Percentiles rank a stretch among this genome's conserved stretches.
phyloP scores from a whole-genome alignment of 2,329 filamentous ascomycete genomes.

The Tolypocladium inflatum region DNA sequence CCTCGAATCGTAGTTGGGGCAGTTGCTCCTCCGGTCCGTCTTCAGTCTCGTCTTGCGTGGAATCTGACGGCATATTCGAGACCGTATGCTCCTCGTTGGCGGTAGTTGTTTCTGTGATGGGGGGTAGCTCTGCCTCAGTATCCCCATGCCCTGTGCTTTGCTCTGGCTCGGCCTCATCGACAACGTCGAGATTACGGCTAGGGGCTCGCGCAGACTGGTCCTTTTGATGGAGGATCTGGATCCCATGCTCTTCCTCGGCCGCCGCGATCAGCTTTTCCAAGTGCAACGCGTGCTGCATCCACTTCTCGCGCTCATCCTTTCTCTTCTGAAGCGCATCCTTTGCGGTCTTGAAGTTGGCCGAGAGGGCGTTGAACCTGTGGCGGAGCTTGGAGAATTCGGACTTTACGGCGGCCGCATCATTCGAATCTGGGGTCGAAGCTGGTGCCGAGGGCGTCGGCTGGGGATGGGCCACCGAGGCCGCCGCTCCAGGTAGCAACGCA shows the following conservation, averaged over 20 bases:
- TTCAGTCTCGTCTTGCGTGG: slow-evolving; percentile 17
- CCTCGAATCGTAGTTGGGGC: slow-evolving; percentile 9
- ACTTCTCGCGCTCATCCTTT: slow-evolving; percentile 31
- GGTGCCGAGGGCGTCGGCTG: not conserved
- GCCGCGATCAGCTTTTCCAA: slow-evolving; percentile 32
- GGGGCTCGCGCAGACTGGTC: not conserved
- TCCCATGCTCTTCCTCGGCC: slow-evolving; percentile 28
- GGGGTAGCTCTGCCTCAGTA: not conserved
- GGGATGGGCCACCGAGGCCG: not conserved
- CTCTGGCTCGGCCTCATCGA: not conserved
- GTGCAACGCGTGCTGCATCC: slow-evolving; percentile 33
- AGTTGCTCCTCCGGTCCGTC: slow-evolving; percentile 13
- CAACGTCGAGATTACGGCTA: not conserved
- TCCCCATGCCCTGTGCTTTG: not conserved
- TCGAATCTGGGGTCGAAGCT: not conserved
- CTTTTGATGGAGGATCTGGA: slow-evolving; percentile 16
- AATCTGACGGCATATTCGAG: slow-evolving; percentile 13
- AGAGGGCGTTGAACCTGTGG: slow-evolving; percentile 30
- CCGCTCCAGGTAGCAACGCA: not conserved
- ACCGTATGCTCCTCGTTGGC: not conserved
- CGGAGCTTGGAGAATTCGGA: slow-evolving; percentile 27
- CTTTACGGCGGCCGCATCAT: slow-evolving; percentile 11
- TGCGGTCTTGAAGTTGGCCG: slow-evolving; percentile 29
- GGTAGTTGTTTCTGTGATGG: not conserved
- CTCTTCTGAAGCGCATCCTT: slow-evolving; percentile 28